Evolutionary conservation across 1,284 basidiomycete genomes (phyloP).

Genomic region (Lignosus rhinocerotis): DNA sequence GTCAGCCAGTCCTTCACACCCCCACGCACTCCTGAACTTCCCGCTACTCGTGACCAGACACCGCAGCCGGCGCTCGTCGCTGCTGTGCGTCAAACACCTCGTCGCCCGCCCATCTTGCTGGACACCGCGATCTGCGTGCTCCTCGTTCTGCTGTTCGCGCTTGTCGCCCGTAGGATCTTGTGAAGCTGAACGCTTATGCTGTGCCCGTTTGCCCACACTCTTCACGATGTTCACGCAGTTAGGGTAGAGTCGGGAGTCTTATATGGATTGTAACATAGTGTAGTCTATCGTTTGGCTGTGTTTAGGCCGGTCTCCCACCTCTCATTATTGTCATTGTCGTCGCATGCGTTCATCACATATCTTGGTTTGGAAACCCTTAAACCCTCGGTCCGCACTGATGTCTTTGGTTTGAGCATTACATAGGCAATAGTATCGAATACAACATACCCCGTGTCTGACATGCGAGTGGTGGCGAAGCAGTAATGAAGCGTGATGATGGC

Average conservation of each 20-base stretch:
- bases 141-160: slow-evolving; percentile 60
- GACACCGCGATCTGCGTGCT: slow-evolving; percentile 71
- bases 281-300: not conserved
- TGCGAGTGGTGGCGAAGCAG: not conserved
- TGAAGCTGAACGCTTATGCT: slow-evolving; percentile 30
- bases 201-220: not conserved
- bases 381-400: not conserved
- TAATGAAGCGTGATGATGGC: not conserved
- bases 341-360: not conserved
- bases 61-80: slow-evolving; percentile 21
- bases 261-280: slow-evolving; percentile 20
- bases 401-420: slow-evolving; percentile 7
- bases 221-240: not conserved
- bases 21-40: slow-evolving; percentile 14
- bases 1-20: slow-evolving; percentile 23
- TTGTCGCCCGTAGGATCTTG: slow-evolving; percentile 61
- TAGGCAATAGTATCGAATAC: slow-evolving; percentile 15
- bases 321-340: not conserved
- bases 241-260: not conserved
- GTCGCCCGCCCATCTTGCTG: slow-evolving; percentile 59
- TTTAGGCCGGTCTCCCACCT: not conserved
- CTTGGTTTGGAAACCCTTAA: not conserved
- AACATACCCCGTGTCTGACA: slow-evolving; percentile 3
- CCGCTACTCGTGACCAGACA: slow-evolving; percentile 14
- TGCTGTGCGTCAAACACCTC: slow-evolving; percentile 24